phyloP scores from a whole-genome alignment of 768 basidiomycete species.

The Melanogaster broomeanus region DNA sequence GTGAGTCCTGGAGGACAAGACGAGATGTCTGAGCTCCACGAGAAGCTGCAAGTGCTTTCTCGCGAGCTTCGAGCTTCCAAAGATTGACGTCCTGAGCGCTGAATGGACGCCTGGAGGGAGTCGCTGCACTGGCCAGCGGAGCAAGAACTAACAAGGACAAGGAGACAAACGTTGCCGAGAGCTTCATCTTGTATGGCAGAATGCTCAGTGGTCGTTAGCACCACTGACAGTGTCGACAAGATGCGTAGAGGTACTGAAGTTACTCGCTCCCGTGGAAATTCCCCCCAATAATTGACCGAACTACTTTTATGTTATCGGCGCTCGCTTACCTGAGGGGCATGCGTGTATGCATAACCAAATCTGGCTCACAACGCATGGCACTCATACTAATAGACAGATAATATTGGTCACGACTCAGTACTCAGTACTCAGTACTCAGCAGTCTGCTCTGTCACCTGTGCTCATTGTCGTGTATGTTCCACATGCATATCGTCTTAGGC shows the following conservation, averaged over 20 bases:
- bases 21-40: constrained; percentile 9
- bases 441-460: too few relatives aligned
- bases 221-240: not conserved
- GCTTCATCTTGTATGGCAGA: constrained; percentile 16
- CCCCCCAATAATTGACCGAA: too few relatives aligned
- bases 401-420: too few relatives aligned
- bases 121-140: constrained; percentile 8
- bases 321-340: too few relatives aligned
- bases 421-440: too few relatives aligned
- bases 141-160: constrained; percentile 10
- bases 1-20: constrained; percentile 24
- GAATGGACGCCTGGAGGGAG: constrained; percentile 16
- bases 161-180: constrained; percentile 10
- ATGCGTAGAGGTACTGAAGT: not conserved
- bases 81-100: constrained; percentile 67
- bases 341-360: too few relatives aligned
- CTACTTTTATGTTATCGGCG: too few relatives aligned
- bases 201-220: too few relatives aligned
- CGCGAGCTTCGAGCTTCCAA: constrained; percentile 49
- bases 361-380: too few relatives aligned
- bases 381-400: too few relatives aligned
- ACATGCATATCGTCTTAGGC: too few relatives aligned
- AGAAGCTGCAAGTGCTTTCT: constrained; percentile 15
- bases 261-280: not conserved
- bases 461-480: too few relatives aligned